Evolutionary conservation across 441 rosid genomes (phyloP), one percentile per base, ranked within the genome.

Genomic region (Corymbia calophylla): DNA sequence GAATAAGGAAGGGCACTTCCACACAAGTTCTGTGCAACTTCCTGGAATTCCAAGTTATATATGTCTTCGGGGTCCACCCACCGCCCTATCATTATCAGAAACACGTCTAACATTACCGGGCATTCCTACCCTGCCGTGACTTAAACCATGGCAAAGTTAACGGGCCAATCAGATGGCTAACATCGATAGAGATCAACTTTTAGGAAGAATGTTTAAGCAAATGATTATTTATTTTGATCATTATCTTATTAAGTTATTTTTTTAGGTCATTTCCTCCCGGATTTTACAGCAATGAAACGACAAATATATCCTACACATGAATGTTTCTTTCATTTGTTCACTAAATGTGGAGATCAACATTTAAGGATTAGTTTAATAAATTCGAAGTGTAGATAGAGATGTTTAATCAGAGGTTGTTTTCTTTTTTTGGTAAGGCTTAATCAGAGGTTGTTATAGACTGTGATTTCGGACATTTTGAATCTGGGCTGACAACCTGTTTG

Each of bases 91-190:
- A n/a, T n/a, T n/a, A n/a, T n/a, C n/a, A n/a, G n/a, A n/a, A n/a
- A n/a, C n/a, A n/a, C n/a, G n/a, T n/a, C n/a, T n/a, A n/a, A n/a
- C n/a, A n/a, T n/a, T 11, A 60, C 12, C 5, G 13, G n/a, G 31
- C 66, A 60, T 60, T 60, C 31, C 66, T 25, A 58, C 64, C 64
- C 13, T 58, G n/a, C 2, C 15, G 15, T 58, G 64, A 58, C 64
- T 58, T 25, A 58, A 58, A 58, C 3, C n/a, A 0, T 10, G n/a
- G n/a, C n/a, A 10, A 58, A 58, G 12, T 56, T 56, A 56, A 5
- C 0, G 1, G n/a, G 14, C 2, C n/a, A 25, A 58, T 58, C 7
- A 58, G 64, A 58, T 0, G 0, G 3, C 23, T 56, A 27, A 56
- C 62, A 56, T 25, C 31, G 1, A 0, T 25, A 10, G 64, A 2